Base-by-base conservation (phyloP, 2,329 filamentous ascomycete genomes). In the Aureobasidium sp. region DNA sequence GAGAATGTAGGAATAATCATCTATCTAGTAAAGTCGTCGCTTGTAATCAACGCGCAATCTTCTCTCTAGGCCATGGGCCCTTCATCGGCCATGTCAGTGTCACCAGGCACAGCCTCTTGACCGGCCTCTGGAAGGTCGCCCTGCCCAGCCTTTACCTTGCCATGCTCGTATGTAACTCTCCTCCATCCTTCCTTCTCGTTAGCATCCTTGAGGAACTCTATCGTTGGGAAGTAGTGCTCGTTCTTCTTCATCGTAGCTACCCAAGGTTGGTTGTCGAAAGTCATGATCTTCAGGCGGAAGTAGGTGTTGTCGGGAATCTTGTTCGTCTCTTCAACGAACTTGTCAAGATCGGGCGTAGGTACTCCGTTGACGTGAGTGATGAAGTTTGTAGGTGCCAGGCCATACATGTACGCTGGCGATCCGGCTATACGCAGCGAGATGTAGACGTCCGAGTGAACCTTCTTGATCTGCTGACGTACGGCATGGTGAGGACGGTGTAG, bases 181-280 rank as follows among this genome's bases (percentile, higher is more conserved):
- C 71, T 74, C 81, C 81, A 84, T 4, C 80, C 79, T 16, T 77
- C 71, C 4, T 72, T 66, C 56, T 74, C 68, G 1, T 63, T 65
- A 2, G 69, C 51, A 56, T 84, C 81, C 63, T 84, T 84, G 49
- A 79, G 64, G 56, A 82, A 84, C 66, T 84, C 81, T 25, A 82
- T 78, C 56, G 83, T 84, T 2, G 81, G 80, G 71, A 84, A 85
- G 68, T 98, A 98, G 70, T 98, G 93, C 67, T 98, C 91, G 62
- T 96, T 96, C 80, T 97, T 97, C 83, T 98, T 98, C 88, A 98
- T 95, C 7, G 93, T 98, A 34, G 94, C 88, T n/a, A 98, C 90
- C 90, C 93, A 98, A 3, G 91, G 91, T 8, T 98, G 90, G 64
- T 94, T 95, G 69, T 98, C 93, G 65, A 98, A 98, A 0, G 93